phyloP scores from a whole-genome alignment of 225 moss, liverwort and hornwort genomes.

The Climacium dendroides region DNA sequence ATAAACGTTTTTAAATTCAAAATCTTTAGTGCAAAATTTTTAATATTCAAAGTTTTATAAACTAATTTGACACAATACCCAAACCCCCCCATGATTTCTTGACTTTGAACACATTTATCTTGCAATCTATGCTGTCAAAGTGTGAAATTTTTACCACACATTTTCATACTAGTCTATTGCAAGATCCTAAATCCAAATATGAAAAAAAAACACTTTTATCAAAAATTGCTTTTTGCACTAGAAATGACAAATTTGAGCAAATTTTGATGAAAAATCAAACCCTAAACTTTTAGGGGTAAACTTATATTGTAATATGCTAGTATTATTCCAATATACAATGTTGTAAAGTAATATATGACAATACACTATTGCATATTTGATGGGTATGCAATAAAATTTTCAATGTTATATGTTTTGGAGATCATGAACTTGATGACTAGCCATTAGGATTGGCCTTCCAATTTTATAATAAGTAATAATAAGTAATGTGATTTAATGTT shows the following conservation, averaged over 20 bases:
- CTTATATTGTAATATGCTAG: not conserved
- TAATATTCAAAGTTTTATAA: not conserved
- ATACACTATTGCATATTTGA: not conserved
- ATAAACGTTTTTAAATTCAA: fast-evolving
- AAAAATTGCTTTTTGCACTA: not conserved
- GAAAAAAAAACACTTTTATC: not conserved
- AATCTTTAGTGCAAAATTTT: too few relatives aligned
- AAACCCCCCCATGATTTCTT: not conserved
- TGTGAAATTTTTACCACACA: not conserved
- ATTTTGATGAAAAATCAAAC: not conserved
- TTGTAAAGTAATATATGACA: too few relatives aligned
- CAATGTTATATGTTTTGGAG: not conserved
- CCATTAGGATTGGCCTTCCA: fast-evolving
- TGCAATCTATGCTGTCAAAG: not conserved
- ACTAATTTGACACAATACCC: not conserved
- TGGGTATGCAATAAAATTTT: not conserved
- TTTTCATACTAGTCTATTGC: not conserved
- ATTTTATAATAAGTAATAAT: not conserved
- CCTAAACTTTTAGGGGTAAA: not conserved
- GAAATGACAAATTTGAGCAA: fast-evolving
- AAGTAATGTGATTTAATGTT: not conserved
- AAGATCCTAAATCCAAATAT: not conserved
- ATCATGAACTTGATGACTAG: not conserved
- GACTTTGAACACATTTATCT: not conserved
- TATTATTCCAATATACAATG: fast-evolving